phyloP scores from a whole-genome alignment of 2,329 filamentous ascomycete genomes.

The Thelonectria discophora region DNA sequence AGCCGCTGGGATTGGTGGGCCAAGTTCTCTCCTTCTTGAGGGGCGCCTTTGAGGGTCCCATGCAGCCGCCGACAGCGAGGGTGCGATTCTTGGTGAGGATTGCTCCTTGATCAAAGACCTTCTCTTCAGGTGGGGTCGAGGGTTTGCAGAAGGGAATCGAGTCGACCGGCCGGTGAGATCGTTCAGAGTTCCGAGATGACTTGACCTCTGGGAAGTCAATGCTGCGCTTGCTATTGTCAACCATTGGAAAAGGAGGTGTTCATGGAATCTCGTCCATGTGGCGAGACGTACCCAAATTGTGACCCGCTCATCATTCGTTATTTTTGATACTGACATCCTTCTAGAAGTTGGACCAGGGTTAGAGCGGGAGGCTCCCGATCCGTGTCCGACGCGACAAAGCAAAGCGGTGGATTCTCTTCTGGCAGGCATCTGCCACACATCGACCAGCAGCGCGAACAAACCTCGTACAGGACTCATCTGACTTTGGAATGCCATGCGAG shows the following conservation, averaged over 20 bases:
- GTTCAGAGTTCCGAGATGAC: slow-evolving; percentile 29
- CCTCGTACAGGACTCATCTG: slow-evolving; percentile 17
- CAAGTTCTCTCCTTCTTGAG: slow-evolving; percentile 10
- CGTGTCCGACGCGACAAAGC: slow-evolving; percentile 19
- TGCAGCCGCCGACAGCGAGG: slow-evolving; percentile 12
- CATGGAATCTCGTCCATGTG: neutral
- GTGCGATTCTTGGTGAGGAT: slow-evolving; percentile 6
- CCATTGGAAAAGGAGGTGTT: neutral
- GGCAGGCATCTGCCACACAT: slow-evolving; percentile 23
- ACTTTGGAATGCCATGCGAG: slow-evolving; percentile 26
- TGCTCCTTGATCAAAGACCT: neutral
- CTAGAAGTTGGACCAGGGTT: slow-evolving; percentile 24
- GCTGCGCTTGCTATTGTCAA: neutral
- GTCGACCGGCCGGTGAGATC: slow-evolving; percentile 24
- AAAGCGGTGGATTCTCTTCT: slow-evolving; percentile 22
- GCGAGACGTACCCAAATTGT: slow-evolving; percentile 9
- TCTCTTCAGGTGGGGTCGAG: slow-evolving; percentile 29
- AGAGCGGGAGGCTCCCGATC: slow-evolving; percentile 26
- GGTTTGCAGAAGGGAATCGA: slow-evolving; percentile 31
- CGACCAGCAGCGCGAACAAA: slow-evolving; percentile 4
- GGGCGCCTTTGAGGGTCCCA: slow-evolving; percentile 2
- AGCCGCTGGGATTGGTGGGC: slow-evolving; percentile 15
- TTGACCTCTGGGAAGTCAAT: neutral
- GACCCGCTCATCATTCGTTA: slow-evolving; percentile 6
- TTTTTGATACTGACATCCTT: slow-evolving; percentile 22